These are phyloP conservation scores for Coemansia biformis DNA, from an alignment of 192 early-diverging fungal genomes.

Conservation along the genomic window DNA sequence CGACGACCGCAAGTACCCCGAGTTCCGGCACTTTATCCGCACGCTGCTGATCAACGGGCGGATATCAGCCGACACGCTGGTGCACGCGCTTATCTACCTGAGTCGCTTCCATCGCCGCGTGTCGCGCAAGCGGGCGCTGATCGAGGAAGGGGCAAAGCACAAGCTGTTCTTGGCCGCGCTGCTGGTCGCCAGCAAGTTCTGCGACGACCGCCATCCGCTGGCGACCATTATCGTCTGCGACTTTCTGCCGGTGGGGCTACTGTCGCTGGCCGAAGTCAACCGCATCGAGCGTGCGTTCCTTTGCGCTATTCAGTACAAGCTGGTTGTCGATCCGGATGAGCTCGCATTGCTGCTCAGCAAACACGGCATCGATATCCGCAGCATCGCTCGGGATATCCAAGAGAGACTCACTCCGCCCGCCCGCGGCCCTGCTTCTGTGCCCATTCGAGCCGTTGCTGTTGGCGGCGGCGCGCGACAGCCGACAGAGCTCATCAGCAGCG, in stretches of 20 bases:
- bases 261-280: constrained; percentile 32
- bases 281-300: constrained; percentile 47
- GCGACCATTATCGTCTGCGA: constrained; percentile 36
- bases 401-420: constrained; percentile 6
- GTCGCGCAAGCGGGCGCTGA: constrained; percentile 18
- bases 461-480: background rate
- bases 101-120: constrained; percentile 34
- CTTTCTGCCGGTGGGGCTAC: constrained; percentile 27
- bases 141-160: constrained; percentile 45
- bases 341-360: constrained; percentile 32
- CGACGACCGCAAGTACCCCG: constrained; percentile 32
- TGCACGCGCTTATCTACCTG: constrained; percentile 45
- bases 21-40: constrained; percentile 40
- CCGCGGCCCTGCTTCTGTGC: background rate
- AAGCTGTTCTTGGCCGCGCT: constrained; percentile 42
- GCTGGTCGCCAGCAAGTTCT: constrained; percentile 49
- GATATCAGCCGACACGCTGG: constrained; percentile 42
- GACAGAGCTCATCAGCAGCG: background rate
- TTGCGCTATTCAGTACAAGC: constrained; percentile 37
- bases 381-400: constrained; percentile 27
- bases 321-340: constrained; percentile 43
- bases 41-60: constrained; percentile 43
- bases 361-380: constrained; percentile 43
- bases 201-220: constrained; percentile 44
- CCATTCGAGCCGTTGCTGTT: background rate